phyloP scores from a whole-genome alignment of 2,329 filamentous ascomycete genomes.

The Phaeosphaeria sp. region DNA sequence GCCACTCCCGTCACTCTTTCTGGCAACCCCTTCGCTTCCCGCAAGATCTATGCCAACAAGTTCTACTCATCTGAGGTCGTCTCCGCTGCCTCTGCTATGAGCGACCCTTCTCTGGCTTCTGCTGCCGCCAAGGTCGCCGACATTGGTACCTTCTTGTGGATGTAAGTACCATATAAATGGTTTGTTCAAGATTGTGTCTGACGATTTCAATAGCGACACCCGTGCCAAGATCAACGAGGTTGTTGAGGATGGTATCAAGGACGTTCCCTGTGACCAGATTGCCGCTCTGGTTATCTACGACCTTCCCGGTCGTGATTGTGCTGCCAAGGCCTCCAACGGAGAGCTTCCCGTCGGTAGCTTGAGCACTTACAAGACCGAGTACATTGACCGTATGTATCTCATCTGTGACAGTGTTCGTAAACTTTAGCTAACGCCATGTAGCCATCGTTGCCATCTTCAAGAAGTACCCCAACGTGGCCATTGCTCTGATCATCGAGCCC shows the following conservation, averaged over 20 bases:
- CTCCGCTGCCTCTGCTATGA: slow-evolving; percentile 65
- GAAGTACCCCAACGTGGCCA: slow-evolving; percentile 57
- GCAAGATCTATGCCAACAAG: slow-evolving; percentile 59
- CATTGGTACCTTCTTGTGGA: slow-evolving; percentile 61
- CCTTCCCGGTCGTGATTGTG: slow-evolving; percentile 69
- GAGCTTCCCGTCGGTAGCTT: slow-evolving; percentile 64
- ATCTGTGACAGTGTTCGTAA: not conserved
- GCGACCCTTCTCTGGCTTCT: slow-evolving; percentile 57
- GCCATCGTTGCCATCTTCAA: slow-evolving; percentile 62
- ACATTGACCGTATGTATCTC: slow-evolving; percentile 56
- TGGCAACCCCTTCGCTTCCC: slow-evolving; percentile 61
- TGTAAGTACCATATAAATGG: slow-evolving; percentile 48
- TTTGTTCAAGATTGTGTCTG: not conserved
- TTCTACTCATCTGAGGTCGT: slow-evolving; percentile 62
- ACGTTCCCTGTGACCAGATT: slow-evolving; percentile 56
- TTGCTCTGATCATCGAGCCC: slow-evolving; percentile 60
- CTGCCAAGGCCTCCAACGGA: slow-evolving; percentile 69
- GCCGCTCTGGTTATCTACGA: slow-evolving; percentile 68
- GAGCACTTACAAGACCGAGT: slow-evolving; percentile 58
- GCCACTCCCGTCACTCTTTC: slow-evolving; percentile 47
- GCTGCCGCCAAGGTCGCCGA: slow-evolving; percentile 56
- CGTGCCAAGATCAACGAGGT: slow-evolving; percentile 55
- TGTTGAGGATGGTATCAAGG: slow-evolving; percentile 58
- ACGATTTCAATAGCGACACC: slow-evolving; percentile 49
- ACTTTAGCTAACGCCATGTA: slow-evolving; percentile 13